Evolutionary conservation across 768 basidiomycete species (phyloP).

Genomic region (Stropharia rugosoannulata): DNA sequence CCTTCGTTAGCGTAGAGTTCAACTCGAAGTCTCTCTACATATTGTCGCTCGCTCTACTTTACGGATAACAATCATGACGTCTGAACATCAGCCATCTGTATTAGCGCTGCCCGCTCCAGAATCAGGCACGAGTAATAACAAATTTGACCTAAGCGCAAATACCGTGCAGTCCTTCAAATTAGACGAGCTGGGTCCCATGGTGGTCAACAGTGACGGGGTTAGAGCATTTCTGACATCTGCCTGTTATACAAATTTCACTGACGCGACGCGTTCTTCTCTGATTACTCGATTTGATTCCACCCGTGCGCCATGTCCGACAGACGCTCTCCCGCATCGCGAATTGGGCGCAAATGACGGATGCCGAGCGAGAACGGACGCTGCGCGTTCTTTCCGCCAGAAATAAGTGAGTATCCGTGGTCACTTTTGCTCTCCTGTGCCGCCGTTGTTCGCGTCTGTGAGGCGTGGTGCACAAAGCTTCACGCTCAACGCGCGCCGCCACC

Average conservation of each 20-base stretch:
- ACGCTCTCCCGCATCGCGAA: conserved; percentile 67
- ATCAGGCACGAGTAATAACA: background rate
- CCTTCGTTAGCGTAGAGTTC: background rate
- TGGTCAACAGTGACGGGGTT: conserved; percentile 69
- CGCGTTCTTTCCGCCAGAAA: conserved; percentile 54
- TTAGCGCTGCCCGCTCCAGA: conserved; percentile 7
- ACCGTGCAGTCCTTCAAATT: conserved; percentile 38
- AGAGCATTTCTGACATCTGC: conserved; percentile 11
- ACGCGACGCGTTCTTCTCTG: background rate
- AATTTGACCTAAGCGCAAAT: background rate
- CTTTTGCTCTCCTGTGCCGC: background rate
- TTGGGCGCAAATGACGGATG: conserved; percentile 57
- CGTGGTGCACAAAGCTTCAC: background rate
- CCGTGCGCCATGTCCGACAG: conserved; percentile 26
- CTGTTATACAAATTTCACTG: background rate
- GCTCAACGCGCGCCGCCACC: background rate
- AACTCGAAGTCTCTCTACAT: background rate
- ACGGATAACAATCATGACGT: conserved; percentile 8
- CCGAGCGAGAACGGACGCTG: conserved; percentile 56
- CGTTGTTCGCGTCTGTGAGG: background rate
- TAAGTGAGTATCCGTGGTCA: conserved; percentile 29
- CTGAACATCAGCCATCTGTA: background rate
- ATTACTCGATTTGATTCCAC: background rate
- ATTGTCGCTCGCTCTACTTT: background rate
- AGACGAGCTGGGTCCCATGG: conserved; percentile 63